Evolutionary conservation across 2,329 filamentous ascomycete species (phyloP).

Genomic region (Clonostachys byssicola): DNA sequence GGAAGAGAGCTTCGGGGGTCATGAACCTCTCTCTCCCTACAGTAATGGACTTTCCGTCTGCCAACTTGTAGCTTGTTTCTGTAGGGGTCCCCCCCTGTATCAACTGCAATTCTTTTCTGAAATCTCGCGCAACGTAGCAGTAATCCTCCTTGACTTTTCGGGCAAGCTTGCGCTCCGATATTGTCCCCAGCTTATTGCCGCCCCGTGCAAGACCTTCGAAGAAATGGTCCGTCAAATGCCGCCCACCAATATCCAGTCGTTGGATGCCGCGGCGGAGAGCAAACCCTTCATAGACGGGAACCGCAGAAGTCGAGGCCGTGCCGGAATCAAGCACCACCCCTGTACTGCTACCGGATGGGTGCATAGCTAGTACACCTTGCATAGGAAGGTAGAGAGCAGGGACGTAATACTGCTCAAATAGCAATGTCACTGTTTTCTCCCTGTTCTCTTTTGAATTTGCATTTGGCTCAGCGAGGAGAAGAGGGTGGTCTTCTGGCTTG

Average conservation of each 20-base stretch:
- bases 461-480: slow-evolving; percentile 96
- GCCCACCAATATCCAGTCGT: slow-evolving; percentile 99
- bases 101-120: slow-evolving; percentile 99
- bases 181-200: slow-evolving; percentile 99
- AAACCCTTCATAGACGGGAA: slow-evolving; percentile 99
- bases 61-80: slow-evolving; percentile 99
- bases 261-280: slow-evolving; percentile 98
- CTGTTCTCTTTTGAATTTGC: slow-evolving; percentile 99
- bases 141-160: slow-evolving; percentile 99
- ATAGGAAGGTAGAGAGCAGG: slow-evolving; percentile 99
- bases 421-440: slow-evolving; percentile 99
- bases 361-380: slow-evolving; percentile 97
- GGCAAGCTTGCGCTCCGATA: slow-evolving; percentile 99
- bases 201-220: slow-evolving; percentile 99
- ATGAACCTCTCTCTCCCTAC: slow-evolving; percentile 99
- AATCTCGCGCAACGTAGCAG: slow-evolving; percentile 99
- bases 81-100: slow-evolving; percentile 96
- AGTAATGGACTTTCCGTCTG: slow-evolving; percentile 98
- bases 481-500: slow-evolving; percentile 98
- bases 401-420: slow-evolving; percentile 99
- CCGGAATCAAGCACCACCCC: slow-evolving; percentile 99
- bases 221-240: slow-evolving; percentile 99
- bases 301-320: slow-evolving; percentile 99
- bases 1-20: slow-evolving; percentile 98
- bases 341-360: slow-evolving; percentile 99